These are phyloP conservation scores for Hortiboletus campestris DNA, from an alignment of 768 basidiomycete species.

Conservation along the genomic window DNA sequence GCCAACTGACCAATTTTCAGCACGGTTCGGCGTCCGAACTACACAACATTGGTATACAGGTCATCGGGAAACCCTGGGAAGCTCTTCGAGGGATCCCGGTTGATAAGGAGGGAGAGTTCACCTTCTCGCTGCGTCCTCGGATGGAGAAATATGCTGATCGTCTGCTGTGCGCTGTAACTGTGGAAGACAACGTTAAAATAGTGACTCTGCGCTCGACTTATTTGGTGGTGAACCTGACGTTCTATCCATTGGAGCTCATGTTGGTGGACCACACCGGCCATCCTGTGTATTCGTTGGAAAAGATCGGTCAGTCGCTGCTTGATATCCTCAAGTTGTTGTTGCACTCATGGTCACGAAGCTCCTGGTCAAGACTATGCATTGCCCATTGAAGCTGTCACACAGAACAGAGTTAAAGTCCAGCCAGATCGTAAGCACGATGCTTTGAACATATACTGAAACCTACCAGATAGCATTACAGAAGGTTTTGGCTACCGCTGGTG, in stretches of 20 bases:
- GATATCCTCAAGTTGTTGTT: background rate
- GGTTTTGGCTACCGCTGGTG: slow-evolving; percentile 98
- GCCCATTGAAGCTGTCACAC: slow-evolving; percentile 86
- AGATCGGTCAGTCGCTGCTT: slow-evolving; percentile 56
- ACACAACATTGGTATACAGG: slow-evolving; percentile 83
- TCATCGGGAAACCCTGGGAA: slow-evolving; percentile 88
- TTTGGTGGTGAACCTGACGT: slow-evolving; percentile 84
- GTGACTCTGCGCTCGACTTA: slow-evolving; percentile 93
- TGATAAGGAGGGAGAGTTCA: slow-evolving; percentile 89
- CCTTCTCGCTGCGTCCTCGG: slow-evolving; percentile 81
- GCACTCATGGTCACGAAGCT: slow-evolving; percentile 67
- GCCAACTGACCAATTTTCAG: slow-evolving; percentile 26
- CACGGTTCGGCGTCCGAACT: slow-evolving; percentile 56
- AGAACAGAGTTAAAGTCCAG: slow-evolving; percentile 78
- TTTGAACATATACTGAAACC: background rate
- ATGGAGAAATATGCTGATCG: slow-evolving; percentile 73
- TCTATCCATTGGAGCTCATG: slow-evolving; percentile 90
- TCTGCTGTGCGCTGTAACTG: slow-evolving; percentile 83
- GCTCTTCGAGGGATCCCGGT: slow-evolving; percentile 85
- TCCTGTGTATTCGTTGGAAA: slow-evolving; percentile 76
- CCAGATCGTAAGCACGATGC: slow-evolving; percentile 74
- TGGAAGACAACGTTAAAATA: slow-evolving; percentile 90
- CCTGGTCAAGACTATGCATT: slow-evolving; percentile 88
- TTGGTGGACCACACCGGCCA: slow-evolving; percentile 84
- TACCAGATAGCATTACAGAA: slow-evolving; percentile 45